phyloP scores from a whole-genome alignment of 345 rosid species.

The Salix purpurea region DNA sequence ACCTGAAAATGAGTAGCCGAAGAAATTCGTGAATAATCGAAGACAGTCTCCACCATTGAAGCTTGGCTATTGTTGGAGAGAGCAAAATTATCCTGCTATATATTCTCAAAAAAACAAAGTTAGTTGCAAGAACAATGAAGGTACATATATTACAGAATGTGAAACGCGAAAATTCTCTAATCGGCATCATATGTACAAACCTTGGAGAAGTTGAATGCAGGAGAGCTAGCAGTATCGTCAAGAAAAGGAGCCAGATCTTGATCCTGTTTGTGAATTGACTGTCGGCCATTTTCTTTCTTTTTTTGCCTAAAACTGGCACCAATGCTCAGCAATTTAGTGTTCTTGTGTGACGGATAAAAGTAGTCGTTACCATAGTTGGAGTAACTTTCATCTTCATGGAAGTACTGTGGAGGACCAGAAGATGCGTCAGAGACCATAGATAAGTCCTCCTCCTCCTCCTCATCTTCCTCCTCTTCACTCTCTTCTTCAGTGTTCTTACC shows the following conservation, averaged over 20 bases:
- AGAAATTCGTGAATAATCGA: constrained; percentile 61
- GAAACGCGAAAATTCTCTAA: neutral
- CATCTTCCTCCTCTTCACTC: constrained; percentile 20
- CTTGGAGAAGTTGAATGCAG: constrained; percentile 48
- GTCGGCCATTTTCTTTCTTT: constrained; percentile 30
- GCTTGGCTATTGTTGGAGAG: constrained; percentile 32
- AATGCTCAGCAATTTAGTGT: constrained; percentile 7
- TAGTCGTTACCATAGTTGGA: constrained; percentile 17
- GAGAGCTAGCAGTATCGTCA: constrained; percentile 94
- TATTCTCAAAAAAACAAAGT: neutral
- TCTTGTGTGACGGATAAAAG: constrained; percentile 14
- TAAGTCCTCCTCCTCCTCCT: constrained; percentile 63
- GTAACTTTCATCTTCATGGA: constrained; percentile 40
- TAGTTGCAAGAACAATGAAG: neutral
- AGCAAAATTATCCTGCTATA: constrained; percentile 37
- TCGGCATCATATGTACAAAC: constrained; percentile 16
- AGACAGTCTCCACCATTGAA: constrained; percentile 47
- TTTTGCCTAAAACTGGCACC: constrained; percentile 32
- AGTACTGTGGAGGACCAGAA: constrained; percentile 76
- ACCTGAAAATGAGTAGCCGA: constrained; percentile 73
- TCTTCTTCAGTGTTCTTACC: neutral
- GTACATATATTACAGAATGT: neutral
- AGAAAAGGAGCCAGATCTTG: constrained; percentile 46
- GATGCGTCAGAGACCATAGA: constrained; percentile 98
- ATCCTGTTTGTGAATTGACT: constrained; percentile 18